Percentiles rank a stretch among this genome's conserved stretches.
These are phyloP conservation scores for Agrocybe praecox DNA, from an alignment of 768 basidiomycete genomes.

Conservation along the genomic window DNA sequence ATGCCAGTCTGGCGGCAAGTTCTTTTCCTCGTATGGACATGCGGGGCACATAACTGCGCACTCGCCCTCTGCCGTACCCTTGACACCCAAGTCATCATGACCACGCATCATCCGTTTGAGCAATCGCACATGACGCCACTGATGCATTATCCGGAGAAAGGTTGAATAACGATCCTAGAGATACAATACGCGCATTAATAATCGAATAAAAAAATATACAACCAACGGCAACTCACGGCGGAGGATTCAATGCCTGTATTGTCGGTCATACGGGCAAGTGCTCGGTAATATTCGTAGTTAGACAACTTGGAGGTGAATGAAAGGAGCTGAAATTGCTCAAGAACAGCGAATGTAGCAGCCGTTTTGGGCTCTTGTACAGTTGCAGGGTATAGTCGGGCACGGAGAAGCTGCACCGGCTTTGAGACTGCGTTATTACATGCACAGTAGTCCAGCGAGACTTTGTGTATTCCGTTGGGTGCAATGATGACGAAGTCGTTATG, in stretches of 20 bases:
- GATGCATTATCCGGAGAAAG: slow-evolving; percentile 17
- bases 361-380: slow-evolving; percentile 27
- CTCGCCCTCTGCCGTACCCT: slow-evolving; percentile 16
- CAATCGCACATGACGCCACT: slow-evolving; percentile 18
- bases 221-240: slow-evolving; percentile 9
- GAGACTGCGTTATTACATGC: slow-evolving; percentile 20
- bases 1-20: slow-evolving; percentile 19
- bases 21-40: slow-evolving; percentile 20
- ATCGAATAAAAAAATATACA: slow-evolving; percentile 1
- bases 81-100: slow-evolving; percentile 9
- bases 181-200: not conserved
- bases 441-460: slow-evolving; percentile 34
- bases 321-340: slow-evolving; percentile 32
- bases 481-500: slow-evolving; percentile 31
- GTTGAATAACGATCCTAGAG: slow-evolving; percentile 17
- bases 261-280: slow-evolving; percentile 25
- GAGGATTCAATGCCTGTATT: slow-evolving; percentile 25
- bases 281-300: slow-evolving; percentile 31
- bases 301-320: slow-evolving; percentile 33
- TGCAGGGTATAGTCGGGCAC: slow-evolving; percentile 28
- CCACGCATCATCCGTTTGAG: slow-evolving; percentile 19
- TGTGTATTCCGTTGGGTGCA: slow-evolving; percentile 31
- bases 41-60: slow-evolving; percentile 23
- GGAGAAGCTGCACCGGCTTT: slow-evolving; percentile 31
- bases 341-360: slow-evolving; percentile 28